Evolutionary conservation across 1,139 yeast genomes (phyloP), one percentile per base, ranked within the genome.

Genomic region (Yamadazyma atmosphaerica): DNA sequence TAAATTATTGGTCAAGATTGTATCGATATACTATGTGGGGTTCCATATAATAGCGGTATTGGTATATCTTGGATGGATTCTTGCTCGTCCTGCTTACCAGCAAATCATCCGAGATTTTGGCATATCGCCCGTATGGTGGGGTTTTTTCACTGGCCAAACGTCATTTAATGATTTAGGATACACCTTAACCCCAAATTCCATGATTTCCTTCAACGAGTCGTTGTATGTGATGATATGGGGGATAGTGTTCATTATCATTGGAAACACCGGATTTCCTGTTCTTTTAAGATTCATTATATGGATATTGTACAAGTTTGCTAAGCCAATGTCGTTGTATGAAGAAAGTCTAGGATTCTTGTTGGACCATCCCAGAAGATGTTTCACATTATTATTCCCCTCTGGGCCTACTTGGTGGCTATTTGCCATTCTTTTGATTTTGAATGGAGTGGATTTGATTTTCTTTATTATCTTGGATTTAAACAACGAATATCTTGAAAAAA

Each of bases 351-450:
- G 89, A 1, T 92, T 94, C 52, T 62, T 92, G 40, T 69, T 92
- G 35, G 98, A 90, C 51, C 98, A 92, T 57, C 99, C 99, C 1
- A 81, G 99, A 54, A 85, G 99, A 54, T 92, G 98, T 58, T 92
- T 92, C 57, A 90, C 98, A 1, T 66, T 92, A 43, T 67, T 94
- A 38, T 92, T 92, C 55, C 98, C 98, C 0, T 77, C 92, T 2
- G 81, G 83, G 1, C 95, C 98, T 3, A 92, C 98, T 0, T 89
- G 96, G 96, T 88, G 96, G 96, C 71, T 92, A 34, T 72, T 88
- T 40, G 72, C 80, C 39, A 85, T 89, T 18, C 70, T 92, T 43
- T 73, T 90, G 10, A 73, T 74, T 0, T 63, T 92, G 49, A 90
- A 92, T 56, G 77, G 74, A 1, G 74, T 85, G 13, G 99, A 92